Evolutionary conservation across 768 basidiomycete genomes (phyloP), one percentile per base, ranked within the genome.

Genomic region (Crucibulum laeve): DNA sequence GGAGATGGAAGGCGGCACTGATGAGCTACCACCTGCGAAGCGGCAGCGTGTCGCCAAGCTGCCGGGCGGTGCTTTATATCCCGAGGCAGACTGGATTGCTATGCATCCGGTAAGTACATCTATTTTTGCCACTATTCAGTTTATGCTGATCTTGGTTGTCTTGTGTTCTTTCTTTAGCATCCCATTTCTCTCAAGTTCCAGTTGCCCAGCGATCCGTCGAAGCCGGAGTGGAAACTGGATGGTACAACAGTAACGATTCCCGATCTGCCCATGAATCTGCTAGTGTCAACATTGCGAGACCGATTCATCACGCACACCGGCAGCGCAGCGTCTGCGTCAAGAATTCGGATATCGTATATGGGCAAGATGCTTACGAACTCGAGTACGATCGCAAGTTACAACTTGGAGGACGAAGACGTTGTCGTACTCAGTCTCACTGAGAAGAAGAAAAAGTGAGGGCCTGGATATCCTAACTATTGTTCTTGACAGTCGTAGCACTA

Each of bases 221-320:
- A 89, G 59, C 85, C 93, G 0, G 94, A 95, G 63, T 95, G 89
- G 90, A 93, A 95, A 56, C 70, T 96, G 42, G 82, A 95, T 55
- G 94, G 93, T 0, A 74, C 73, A 41, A 67, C 81, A 30, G 79
- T 93, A 46, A 81, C 80, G 7, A 74, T 99, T 45, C 76, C 81
- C 1, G 91, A 96, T 45, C 65, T 97, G 24, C 88, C 91, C 7
- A 75, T 96, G 54, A 91, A 79, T 44, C 66, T 91, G 35, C 68
- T 94, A 35, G 87, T 97, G 45, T 90, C 91, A 5, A 88, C 91
- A 3, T 70, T 99, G 17, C 84, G 95, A 32, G 94, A 97, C 60
- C 83, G 91, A 42, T 89, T 97, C 44, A 67, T 87, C 48, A 79
- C 82, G 48, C 76, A 81, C 42, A 83, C 87, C 18, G 89, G 84